Evolutionary conservation across 768 basidiomycete species (phyloP).

Genomic region (Boletus sp.): DNA sequence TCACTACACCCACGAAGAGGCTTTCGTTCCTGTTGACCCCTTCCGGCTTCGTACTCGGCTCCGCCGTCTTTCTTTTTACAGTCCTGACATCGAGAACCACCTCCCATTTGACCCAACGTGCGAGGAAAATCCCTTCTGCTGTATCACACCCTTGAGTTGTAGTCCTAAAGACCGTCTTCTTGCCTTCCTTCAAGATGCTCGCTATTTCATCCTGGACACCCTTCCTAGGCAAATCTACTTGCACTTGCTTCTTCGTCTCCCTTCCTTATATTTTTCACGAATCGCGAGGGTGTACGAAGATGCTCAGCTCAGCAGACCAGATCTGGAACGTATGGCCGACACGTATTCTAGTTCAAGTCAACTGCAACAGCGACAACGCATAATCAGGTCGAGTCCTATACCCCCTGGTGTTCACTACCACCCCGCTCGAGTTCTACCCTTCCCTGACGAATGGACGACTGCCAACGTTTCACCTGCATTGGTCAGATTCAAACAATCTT

Average conservation of each 20-base stretch:
- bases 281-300: constrained; percentile 75
- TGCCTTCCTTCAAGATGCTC: constrained; percentile 16
- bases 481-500: constrained; percentile 58
- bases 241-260: constrained; percentile 59
- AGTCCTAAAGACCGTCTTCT: constrained; percentile 11
- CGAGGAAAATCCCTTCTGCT: constrained; percentile 20
- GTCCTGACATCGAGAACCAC: constrained; percentile 19
- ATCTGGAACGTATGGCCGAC: constrained; percentile 53
- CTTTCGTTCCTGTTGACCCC: constrained; percentile 56
- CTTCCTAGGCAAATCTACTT: constrained; percentile 45
- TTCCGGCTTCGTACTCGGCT: constrained; percentile 36
- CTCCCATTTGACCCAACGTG: constrained; percentile 21
- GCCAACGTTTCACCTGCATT: constrained; percentile 59
- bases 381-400: constrained; percentile 24
- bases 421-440: constrained; percentile 34
- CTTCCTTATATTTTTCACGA: constrained; percentile 74
- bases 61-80: constrained; percentile 20
- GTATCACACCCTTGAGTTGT: constrained; percentile 19
- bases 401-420: constrained; percentile 26
- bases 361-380: constrained; percentile 12
- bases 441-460: constrained; percentile 51
- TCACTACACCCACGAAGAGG: constrained; percentile 50
- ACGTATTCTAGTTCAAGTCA: constrained; percentile 27
- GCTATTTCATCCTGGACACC: constrained; percentile 33
- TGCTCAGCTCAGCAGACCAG: constrained; percentile 72